Conservation (phyloP, 1,139 yeast species). For the Schwanniomyces etchellsii region DNA sequence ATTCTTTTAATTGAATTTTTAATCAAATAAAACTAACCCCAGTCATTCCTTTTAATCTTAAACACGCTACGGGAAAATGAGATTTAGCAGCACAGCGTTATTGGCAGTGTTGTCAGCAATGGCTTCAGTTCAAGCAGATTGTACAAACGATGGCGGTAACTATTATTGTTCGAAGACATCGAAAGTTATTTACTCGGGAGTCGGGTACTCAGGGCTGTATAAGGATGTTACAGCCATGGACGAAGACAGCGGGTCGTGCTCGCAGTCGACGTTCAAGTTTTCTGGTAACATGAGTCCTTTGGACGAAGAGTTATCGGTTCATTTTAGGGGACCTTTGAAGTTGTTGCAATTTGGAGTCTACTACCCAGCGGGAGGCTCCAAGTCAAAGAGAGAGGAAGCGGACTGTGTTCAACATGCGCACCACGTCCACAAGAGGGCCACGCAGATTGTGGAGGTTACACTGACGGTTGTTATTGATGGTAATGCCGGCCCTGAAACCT, state of each 20-base stretch:
- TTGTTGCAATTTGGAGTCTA: constrained; percentile 63
- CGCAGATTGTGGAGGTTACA: constrained; percentile 64
- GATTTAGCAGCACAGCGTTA: constrained; percentile 10
- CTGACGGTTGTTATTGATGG: constrained; percentile 49
- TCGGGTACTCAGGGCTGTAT: constrained; percentile 66
- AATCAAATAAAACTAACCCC: constrained; percentile 12
- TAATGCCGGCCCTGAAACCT: constrained; percentile 2
- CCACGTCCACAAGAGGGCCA: constrained; percentile 59
- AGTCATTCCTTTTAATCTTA: constrained; percentile 13
- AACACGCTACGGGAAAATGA: constrained; percentile 9
- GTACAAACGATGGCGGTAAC: constrained; percentile 54
- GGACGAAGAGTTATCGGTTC: constrained; percentile 68
- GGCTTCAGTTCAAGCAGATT: constrained; percentile 7
- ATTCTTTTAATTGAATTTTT: no score
- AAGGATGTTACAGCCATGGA: constrained; percentile 51
- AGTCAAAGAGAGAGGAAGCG: constrained; percentile 25
- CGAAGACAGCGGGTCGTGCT: constrained; percentile 44
- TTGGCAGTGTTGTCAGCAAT: constrained; percentile 8
- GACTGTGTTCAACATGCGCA: constrained; percentile 43
- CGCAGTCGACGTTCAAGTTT: constrained; percentile 46
- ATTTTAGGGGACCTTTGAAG: constrained; percentile 71
- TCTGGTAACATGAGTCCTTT: constrained; percentile 64
- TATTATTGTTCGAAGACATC: constrained; percentile 71
- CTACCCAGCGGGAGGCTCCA: constrained; percentile 33
- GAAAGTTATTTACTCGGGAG: constrained; percentile 62